Conservation (phyloP, 768 basidiomycete species). For the Russula abietina region DNA sequence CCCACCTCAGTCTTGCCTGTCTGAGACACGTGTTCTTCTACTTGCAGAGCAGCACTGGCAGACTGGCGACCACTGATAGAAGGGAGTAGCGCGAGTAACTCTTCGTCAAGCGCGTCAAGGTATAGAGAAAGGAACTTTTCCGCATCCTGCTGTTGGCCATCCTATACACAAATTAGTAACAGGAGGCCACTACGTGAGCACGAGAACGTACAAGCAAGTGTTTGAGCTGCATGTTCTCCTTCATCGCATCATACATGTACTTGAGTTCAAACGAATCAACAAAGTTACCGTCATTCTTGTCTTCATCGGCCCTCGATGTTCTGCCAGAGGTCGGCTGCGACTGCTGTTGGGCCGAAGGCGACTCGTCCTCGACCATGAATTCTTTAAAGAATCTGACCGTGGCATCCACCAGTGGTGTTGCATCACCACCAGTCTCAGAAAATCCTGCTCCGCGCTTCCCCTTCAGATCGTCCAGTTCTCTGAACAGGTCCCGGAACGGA, state of each 20-base stretch:
- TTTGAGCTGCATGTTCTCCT: slow-evolving; percentile 89
- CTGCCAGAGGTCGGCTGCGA: slow-evolving; percentile 26
- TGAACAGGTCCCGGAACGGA: slow-evolving; percentile 75
- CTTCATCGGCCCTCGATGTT: slow-evolving; percentile 37
- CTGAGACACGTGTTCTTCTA: neutral
- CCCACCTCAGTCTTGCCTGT: neutral
- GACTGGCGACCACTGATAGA: neutral
- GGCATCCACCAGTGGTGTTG: slow-evolving; percentile 60
- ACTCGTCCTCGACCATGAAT: slow-evolving; percentile 40
- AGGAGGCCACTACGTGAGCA: too few species aligned
- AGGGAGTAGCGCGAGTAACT: neutral
- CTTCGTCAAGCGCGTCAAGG: neutral
- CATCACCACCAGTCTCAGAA: slow-evolving; percentile 26
- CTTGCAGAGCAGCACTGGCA: neutral
- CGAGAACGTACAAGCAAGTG: slow-evolving; percentile 67
- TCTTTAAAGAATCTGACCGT: slow-evolving; percentile 72
- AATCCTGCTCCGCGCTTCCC: slow-evolving; percentile 30
- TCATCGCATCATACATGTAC: slow-evolving; percentile 87
- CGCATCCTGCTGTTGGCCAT: neutral
- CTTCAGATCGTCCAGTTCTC: slow-evolving; percentile 55
- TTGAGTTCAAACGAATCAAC: slow-evolving; percentile 76
- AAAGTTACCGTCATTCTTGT: slow-evolving; percentile 43
- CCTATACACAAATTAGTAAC: neutral
- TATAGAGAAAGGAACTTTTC: neutral
- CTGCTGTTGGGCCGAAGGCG: slow-evolving; percentile 20